Evolutionary conservation across 2,329 filamentous ascomycete genomes (phyloP), one percentile per base, ranked within the genome.

Genomic region (Amphichorda felina): DNA sequence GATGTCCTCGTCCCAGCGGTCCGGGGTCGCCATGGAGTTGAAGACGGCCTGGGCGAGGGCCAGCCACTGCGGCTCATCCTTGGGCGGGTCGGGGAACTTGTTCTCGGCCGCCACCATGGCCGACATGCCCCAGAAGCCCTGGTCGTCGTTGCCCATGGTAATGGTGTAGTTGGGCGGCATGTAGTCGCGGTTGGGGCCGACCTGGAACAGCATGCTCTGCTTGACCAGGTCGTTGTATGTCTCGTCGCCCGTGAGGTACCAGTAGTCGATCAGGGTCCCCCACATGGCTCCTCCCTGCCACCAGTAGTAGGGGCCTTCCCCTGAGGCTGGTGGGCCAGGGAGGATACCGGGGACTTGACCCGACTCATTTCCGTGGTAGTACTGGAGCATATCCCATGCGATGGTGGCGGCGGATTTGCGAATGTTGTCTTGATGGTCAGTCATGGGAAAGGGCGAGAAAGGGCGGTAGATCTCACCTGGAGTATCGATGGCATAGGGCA

Each of bases 111-210:
- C 73, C 10, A 64, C 57, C 63, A 78, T 79, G 60, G 38, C 74
- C 63, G 38, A 79, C 67, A 80, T 69, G 35, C 68, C 76, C 76
- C 76, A 81, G 54, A 78, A 78, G 9, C 64, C 70, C 54, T 81
- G 76, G 46, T 80, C 76, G 42, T 80, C 76, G 47, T 79, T 80
- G 37, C 74, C 74, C 34, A 70, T 55, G 2, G 62, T 64, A 5
- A 57, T 54, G 1, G 68, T 70, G 37, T 66, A 61, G 50, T 73
- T 73, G 16, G 49, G 47, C 2, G 72, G 73, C 64, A 72, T 71
- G 50, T 68, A 77, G 46, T 75, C 64, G 32, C 63, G 47, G 40
- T 68, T 58, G 4, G 60, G 57, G 13, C 72, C 72, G 22, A 63
- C 58, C 49, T 77, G 73, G 41, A 62, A 67, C 27, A 66, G 57